These are phyloP conservation scores for Ceratobasidium theobromae DNA, from an alignment of 1,284 basidiomycete species.

Conservation along the genomic window DNA sequence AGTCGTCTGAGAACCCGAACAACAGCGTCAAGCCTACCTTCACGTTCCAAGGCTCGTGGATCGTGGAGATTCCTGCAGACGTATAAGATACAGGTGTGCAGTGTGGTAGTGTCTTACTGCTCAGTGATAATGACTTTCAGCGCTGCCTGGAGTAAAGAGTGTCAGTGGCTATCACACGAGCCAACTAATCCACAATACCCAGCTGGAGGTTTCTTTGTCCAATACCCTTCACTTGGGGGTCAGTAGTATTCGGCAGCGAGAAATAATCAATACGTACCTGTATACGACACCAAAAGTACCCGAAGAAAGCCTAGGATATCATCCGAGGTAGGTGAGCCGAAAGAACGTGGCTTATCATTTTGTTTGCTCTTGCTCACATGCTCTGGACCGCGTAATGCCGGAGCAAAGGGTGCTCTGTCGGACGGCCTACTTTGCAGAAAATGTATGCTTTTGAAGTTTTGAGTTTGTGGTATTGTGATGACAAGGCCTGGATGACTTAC, in stretches of 20 bases:
- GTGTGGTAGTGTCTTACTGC: constrained; percentile 1
- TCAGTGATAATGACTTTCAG: constrained; percentile 28
- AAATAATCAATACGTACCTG: neutral
- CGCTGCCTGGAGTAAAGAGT: neutral
- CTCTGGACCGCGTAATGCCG: constrained; percentile 27
- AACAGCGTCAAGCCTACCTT: neutral
- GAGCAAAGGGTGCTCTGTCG: constrained; percentile 24
- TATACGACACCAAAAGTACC: constrained; percentile 30
- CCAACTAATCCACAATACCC: neutral
- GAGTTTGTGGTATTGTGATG: neutral
- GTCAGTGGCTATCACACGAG: neutral
- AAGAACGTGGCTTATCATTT: neutral
- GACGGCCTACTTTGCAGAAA: constrained; percentile 25
- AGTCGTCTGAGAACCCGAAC: neutral
- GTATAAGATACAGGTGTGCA: neutral
- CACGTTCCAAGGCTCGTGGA: constrained; percentile 25
- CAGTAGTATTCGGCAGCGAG: neutral
- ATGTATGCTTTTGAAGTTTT: neutral
- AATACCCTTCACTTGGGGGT: neutral
- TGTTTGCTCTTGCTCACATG: neutral
- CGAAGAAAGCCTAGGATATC: constrained; percentile 18
- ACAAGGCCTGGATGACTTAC: neutral
- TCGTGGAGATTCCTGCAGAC: constrained; percentile 15
- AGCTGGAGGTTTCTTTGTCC: constrained; percentile 22
- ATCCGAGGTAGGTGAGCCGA: neutral